Percentiles rank a stretch among this genome's conserved stretches.
phyloP scores from a whole-genome alignment of 2,329 filamentous ascomycete species.

The Teratosphaeria pseudoeucalypti region DNA sequence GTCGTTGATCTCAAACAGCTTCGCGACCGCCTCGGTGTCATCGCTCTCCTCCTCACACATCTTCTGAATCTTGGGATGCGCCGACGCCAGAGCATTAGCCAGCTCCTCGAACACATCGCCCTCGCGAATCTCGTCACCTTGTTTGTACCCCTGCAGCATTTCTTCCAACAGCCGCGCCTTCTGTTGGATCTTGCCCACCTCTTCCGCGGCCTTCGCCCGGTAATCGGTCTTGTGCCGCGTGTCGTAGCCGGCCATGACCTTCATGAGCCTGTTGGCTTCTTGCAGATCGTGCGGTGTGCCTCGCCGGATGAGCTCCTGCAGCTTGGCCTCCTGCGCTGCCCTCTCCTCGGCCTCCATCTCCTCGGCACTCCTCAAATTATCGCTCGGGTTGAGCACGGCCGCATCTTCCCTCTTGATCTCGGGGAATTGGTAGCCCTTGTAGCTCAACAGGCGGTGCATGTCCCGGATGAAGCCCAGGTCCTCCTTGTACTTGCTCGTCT shows the following conservation, averaged over 20 bases:
- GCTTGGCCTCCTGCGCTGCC: conserved; percentile 91
- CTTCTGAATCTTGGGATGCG: conserved; percentile 96
- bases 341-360: conserved; percentile 98
- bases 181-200: conserved; percentile 88
- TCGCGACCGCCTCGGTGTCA: conserved; percentile 88
- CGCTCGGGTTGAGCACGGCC: conserved; percentile 89
- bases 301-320: conserved; percentile 89
- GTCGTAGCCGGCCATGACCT: conserved; percentile 97
- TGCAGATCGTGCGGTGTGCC: conserved; percentile 88
- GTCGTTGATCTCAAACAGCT: conserved; percentile 94
- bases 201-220: conserved; percentile 91
- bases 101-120: conserved; percentile 71
- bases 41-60: conserved; percentile 99
- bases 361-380: conserved; percentile 90
- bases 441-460: conserved; percentile 91
- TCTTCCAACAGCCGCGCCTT: conserved; percentile 90
- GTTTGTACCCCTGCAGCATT: conserved; percentile 72
- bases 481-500: conserved; percentile 94
- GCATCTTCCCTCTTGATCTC: conserved; percentile 88
- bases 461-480: conserved; percentile 92
- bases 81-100: conserved; percentile 76
- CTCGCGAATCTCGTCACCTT: conserved; percentile 66
- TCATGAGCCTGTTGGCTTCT: conserved; percentile 96
- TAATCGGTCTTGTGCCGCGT: conserved; percentile 95
- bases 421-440: conserved; percentile 95